Evolutionary conservation across 2,329 filamentous ascomycete species (phyloP).

Genomic region (Delphinella strobiligena): DNA sequence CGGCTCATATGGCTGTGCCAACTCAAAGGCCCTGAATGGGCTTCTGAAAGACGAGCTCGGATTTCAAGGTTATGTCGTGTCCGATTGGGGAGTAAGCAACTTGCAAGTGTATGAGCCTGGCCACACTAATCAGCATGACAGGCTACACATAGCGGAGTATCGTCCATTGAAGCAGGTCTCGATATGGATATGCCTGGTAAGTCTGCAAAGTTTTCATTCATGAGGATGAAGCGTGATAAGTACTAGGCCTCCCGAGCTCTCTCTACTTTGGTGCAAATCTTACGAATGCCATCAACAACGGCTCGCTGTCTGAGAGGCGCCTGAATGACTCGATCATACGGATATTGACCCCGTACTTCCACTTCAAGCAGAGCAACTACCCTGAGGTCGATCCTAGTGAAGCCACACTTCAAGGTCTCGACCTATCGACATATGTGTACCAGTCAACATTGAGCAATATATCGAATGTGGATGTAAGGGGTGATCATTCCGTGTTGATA

Average conservation of each 20-base stretch:
- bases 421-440: not conserved
- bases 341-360: constrained; percentile 35
- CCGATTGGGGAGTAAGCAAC: constrained; percentile 48
- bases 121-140: constrained; percentile 16
- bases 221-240: too few relatives aligned
- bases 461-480: constrained; percentile 25
- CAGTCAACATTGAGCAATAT: constrained; percentile 5
- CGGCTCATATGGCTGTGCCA: constrained; percentile 51
- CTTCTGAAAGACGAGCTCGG: constrained; percentile 73
- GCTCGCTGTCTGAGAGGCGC: constrained; percentile 26
- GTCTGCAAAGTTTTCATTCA: too few relatives aligned
- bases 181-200: constrained; percentile 33
- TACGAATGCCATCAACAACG: constrained; percentile 27
- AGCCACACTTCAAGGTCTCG: constrained; percentile 16
- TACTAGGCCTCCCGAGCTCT: constrained; percentile 3
- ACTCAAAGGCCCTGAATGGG: constrained; percentile 67
- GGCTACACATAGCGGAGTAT: constrained; percentile 32
- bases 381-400: constrained; percentile 24
- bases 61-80: constrained; percentile 67
- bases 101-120: not conserved
- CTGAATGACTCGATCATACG: constrained; percentile 36
- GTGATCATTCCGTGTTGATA: constrained; percentile 23
- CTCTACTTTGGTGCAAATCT: constrained; percentile 26
- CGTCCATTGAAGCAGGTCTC: constrained; percentile 34
- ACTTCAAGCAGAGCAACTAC: constrained; percentile 30